phyloP scores from a whole-genome alignment of 306 rosid species.

The Boehmeria nivea region DNA sequence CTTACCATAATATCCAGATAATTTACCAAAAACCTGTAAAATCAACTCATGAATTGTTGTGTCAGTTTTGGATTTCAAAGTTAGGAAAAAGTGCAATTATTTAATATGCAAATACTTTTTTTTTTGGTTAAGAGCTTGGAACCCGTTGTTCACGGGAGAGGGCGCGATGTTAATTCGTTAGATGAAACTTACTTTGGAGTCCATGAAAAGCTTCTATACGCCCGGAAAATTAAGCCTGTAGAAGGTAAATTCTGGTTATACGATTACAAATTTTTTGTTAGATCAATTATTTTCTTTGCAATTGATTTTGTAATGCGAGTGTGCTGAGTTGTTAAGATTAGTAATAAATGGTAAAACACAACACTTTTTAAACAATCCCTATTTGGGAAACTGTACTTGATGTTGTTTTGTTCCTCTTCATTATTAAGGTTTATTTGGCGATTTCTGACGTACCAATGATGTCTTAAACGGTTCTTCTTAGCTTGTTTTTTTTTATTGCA shows the following conservation, averaged over 20 bases:
- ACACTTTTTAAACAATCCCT: no score
- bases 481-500: slow-evolving; percentile 19
- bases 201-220: slow-evolving; percentile 69
- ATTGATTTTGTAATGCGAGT: background rate
- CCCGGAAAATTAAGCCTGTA: slow-evolving; percentile 86
- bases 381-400: no score
- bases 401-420: no score
- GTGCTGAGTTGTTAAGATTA: no score
- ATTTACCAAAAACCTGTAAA: no score
- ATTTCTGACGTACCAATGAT: no score
- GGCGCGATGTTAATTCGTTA: slow-evolving; percentile 58
- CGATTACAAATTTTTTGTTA: slow-evolving; percentile 3
- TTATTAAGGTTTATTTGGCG: no score
- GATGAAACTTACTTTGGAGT: slow-evolving; percentile 84
- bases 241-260: slow-evolving; percentile 46
- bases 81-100: no score
- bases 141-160: slow-evolving; percentile 90
- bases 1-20: no score
- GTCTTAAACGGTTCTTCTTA: background rate
- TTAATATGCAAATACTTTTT: no score
- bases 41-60: background rate
- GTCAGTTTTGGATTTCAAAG: background rate
- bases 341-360: no score
- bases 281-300: background rate
- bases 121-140: slow-evolving; percentile 62